These are phyloP conservation scores for Carex cristatella DNA, from an alignment of 176 grass and related monocot genomes.

Conservation along the genomic window DNA sequence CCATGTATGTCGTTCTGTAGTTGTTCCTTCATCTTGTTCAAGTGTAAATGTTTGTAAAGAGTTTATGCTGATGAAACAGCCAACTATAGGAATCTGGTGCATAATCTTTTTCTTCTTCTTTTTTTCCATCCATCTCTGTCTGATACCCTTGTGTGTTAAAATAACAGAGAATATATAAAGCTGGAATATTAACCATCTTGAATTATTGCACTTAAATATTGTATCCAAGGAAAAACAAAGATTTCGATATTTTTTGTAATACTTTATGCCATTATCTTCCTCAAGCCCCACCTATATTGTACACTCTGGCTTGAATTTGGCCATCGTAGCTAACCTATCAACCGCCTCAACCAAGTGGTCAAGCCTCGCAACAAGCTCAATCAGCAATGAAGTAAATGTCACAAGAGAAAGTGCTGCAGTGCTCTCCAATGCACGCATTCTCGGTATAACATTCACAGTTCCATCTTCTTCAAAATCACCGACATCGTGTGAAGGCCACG, in stretches of 20 bases:
- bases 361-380: conserved; percentile 73
- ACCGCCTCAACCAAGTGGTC: conserved; percentile 79
- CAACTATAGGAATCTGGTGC: background rate
- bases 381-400: conserved; percentile 64
- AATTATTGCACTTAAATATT: conserved; percentile 1
- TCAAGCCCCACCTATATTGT: conserved; percentile 24
- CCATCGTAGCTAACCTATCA: conserved; percentile 55
- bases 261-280: background rate
- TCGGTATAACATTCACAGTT: conserved; percentile 37
- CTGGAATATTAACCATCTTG: background rate
- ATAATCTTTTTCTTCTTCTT: background rate
- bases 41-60: background rate
- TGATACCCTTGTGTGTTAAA: background rate
- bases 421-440: conserved; percentile 67
- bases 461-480: conserved; percentile 34
- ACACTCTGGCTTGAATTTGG: conserved; percentile 53
- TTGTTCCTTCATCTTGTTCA: background rate
- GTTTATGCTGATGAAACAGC: background rate
- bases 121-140: background rate
- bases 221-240: conserved; percentile 10
- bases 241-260: background rate
- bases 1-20: background rate
- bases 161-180: background rate
- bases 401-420: conserved; percentile 55
- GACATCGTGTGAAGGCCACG: conserved; percentile 62